Evolutionary conservation across 352 stramenopile genomes (phyloP), one percentile per base, ranked within the genome.

Genomic region (Pythium inflatum): DNA sequence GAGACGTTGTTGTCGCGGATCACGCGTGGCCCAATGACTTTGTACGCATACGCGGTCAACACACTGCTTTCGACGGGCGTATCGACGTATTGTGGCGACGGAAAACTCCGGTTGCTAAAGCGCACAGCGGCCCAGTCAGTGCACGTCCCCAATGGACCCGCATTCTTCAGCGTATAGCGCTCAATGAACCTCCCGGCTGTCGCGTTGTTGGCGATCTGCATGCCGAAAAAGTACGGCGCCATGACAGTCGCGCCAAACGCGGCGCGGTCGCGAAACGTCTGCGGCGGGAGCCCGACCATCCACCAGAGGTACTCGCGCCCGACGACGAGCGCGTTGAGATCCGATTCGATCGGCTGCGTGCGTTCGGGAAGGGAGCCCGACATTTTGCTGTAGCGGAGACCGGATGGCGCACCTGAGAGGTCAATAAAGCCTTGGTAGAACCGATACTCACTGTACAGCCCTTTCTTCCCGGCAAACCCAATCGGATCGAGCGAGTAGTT

Each of bases 351-450:
- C 0, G 66, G 57, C 27, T 67, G 57, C 3, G 66, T 72, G 5
- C 66, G 66, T 22, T 72, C 28, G 0, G 66, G 62, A 25, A 75
- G 43, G 0, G 66, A 60, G 3, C 69, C 69, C 3, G 58, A 59
- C 63, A 76, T 68, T 16, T 57, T 45, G n/a, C 54, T 72, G 25
- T 62, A 60, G 4, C 70, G 41, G 31, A 61, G 48, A 18, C 70
- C 70, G 0, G 70, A 69, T 11, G n/a, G 63, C 40, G 51, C 66
- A 0, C 70, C 70, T 16, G 63, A 69, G 34, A 76, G 36, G 30
- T 76, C 70, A 9, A 12, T 61, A 31, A 76, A 76, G 41, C 70
- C 70, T n/a, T 63, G 45, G 20, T 55, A 49, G 20, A 60, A 61
- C 6, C 24, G 50, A 25, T 57, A 70, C 53, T 59, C 58, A 5